Conservation (phyloP, 169 alveolate species). For the Plasmodium inui region DNA sequence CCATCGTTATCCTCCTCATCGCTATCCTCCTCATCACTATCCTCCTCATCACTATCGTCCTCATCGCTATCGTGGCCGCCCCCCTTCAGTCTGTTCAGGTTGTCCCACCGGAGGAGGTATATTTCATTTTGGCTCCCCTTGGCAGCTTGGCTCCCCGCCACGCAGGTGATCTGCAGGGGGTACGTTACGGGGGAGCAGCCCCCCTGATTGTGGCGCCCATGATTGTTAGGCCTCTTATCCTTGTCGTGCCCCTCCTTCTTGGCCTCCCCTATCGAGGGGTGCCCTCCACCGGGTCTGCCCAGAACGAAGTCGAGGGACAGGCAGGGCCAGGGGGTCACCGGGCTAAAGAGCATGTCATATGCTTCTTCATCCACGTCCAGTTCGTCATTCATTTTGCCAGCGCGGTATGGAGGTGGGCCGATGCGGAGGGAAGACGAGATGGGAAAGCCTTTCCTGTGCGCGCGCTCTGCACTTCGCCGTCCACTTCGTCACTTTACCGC, state of each 20-base stretch:
- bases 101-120: slow-evolving; percentile 40
- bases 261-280: background rate
- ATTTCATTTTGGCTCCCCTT: slow-evolving; percentile 1
- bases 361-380: slow-evolving; percentile 33
- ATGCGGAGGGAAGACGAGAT: background rate
- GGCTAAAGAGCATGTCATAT: slow-evolving; percentile 52
- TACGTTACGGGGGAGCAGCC: background rate
- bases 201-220: too few relatives aligned
- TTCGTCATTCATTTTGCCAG: slow-evolving; percentile 6
- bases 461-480: background rate
- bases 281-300: slow-evolving; percentile 53
- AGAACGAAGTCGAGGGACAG: slow-evolving; percentile 82
- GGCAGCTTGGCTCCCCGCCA: slow-evolving; percentile 55
- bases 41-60: background rate
- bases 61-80: background rate
- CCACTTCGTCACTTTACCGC: background rate
- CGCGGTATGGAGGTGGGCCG: background rate
- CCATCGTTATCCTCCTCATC: background rate
- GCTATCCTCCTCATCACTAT: background rate
- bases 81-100: slow-evolving; percentile 16
- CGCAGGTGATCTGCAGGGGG: slow-evolving; percentile 35
- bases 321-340: slow-evolving; percentile 82
- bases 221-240: too few relatives aligned
- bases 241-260: background rate
- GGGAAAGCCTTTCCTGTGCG: background rate